phyloP scores from a whole-genome alignment of 257 asterid species.

The Salvia splendens region DNA sequence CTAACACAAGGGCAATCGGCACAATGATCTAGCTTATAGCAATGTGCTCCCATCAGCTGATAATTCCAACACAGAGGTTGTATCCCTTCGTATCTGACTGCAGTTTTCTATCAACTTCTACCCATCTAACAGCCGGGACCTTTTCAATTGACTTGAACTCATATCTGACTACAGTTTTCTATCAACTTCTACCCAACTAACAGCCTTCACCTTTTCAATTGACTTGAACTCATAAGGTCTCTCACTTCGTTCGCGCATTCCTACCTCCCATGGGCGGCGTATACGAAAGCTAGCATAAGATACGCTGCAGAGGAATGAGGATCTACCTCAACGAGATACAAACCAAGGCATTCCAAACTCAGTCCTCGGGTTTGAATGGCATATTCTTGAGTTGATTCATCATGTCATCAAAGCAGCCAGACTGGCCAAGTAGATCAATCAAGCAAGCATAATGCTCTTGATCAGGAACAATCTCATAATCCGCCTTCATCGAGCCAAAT shows the following conservation, averaged over 20 bases:
- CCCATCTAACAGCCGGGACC: too few relatives aligned
- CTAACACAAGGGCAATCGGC: too few relatives aligned
- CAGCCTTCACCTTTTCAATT: constrained; percentile 37
- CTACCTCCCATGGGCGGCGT: constrained; percentile 61
- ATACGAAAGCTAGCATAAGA: constrained; percentile 49
- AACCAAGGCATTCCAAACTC: constrained; percentile 61
- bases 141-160: too few relatives aligned
- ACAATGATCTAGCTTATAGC: neutral
- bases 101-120: too few relatives aligned
- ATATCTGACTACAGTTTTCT: constrained; percentile 36
- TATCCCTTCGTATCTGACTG: too few relatives aligned
- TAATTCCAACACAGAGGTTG: constrained; percentile 37
- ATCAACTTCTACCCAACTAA: constrained; percentile 68
- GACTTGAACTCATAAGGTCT: constrained; percentile 42
- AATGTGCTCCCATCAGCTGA: constrained; percentile 40
- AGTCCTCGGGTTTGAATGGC: constrained; percentile 49
- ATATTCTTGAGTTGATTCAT: constrained; percentile 49
- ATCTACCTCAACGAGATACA: constrained; percentile 59
- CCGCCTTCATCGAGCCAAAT: constrained; percentile 47
- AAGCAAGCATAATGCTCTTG: constrained; percentile 68
- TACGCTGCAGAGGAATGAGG: constrained; percentile 48
- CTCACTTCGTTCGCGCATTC: constrained; percentile 55
- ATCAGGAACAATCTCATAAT: constrained; percentile 46
- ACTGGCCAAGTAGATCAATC: constrained; percentile 57
- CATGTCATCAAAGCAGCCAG: constrained; percentile 54